Base-by-base conservation (phyloP, 2,329 filamentous ascomycete species). In the Exserohilum turcica region DNA sequence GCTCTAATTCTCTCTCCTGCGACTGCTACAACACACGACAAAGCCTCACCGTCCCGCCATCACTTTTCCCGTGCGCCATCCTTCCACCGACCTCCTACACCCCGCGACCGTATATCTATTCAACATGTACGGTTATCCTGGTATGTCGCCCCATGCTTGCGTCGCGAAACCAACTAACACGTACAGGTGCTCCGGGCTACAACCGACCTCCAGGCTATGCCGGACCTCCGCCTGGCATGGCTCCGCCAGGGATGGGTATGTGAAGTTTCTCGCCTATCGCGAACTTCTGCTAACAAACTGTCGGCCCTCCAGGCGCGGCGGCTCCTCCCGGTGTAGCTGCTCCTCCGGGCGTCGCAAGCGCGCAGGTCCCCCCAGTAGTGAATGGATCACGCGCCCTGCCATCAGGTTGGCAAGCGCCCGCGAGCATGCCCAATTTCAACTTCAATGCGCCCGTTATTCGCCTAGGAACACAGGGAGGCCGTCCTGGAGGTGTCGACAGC, bases 391-490 rank as follows among this genome's bases (percentile, higher is more conserved):
- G 84, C 75, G 87, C 86, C 68, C 86, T 96, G 60, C 91, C 91
- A 57, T 80, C 87, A 54, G 91, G 86, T 75, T 97, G 96, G 77
- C 90, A 95, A 79, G 86, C 91, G 43, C 92, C 93, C 8, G 81
- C 90, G 44, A 96, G 94, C 72, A 90, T 97, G 83, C 92, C 93
- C 45, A 95, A 96, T 74, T 96, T 99, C 80, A 97, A 99, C 79
- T 96, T 97, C 80, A 96, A 90, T 69, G 94, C 94, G 31, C 92
- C 93, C 51, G 92, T 97, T 55, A 97, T 99, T 70, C 90, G 94
- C 49, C 84, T 99, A 39, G 94, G 93, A 36, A 93, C 92, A 1
- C 84, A 87, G 16, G 75, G 86, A 2, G 76, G 83, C n/a, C 91
- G 91, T 68, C 80, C 86, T 21, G 68, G 75, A 31, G 43, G 73